Evolutionary conservation across 2,329 filamentous ascomycete genomes (phyloP), one percentile per base, ranked within the genome.

Genomic region (Arthrocladium fulminans): DNA sequence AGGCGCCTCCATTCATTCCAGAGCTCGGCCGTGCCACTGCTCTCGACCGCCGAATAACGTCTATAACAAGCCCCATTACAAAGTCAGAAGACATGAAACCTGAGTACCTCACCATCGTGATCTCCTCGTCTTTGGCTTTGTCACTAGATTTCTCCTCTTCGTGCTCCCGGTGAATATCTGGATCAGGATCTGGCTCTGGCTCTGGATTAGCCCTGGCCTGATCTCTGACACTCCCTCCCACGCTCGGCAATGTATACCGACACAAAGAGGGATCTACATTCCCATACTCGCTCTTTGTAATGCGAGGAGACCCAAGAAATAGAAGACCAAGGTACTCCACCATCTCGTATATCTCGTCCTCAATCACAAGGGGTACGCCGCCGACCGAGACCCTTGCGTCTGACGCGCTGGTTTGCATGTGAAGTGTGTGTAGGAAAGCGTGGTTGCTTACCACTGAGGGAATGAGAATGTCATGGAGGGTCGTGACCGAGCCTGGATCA

Each of bases 311-410:
- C 9, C 57, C 55, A 12, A 73, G 60, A 13, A 72, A 68, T 4
- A 84, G 66, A 40, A 80, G 69, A 5, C 71, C 79, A 17, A 84
- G 65, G 80, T 81, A 86, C 64, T 83, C 77, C 34, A 74, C 72
- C 19, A 80, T 55, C n/a, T 74, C 69, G 4, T 78, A 57, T 8
- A 73, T 76, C 51, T 74, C 74, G 19, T 87, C 80, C 50, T 84
- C 79, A 29, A 86, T 70, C 48, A 50, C 12, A 37, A n/a, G 15
- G 35, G 70, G 67, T 4, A 45, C 12, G 22, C 17, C 15, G 32
- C 17, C n/a, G n/a, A n/a, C n/a, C n/a, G n/a, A n/a, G n/a, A n/a
- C n/a, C n/a, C n/a, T n/a, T n/a, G n/a, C 29, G 13, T 24, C 37
- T 19, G 17, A 27, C 7, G 29, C 29, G 12, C 9, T 35, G 23